phyloP scores from a whole-genome alignment of 2,329 filamentous ascomycete genomes.

The Venturiaceae sp. region DNA sequence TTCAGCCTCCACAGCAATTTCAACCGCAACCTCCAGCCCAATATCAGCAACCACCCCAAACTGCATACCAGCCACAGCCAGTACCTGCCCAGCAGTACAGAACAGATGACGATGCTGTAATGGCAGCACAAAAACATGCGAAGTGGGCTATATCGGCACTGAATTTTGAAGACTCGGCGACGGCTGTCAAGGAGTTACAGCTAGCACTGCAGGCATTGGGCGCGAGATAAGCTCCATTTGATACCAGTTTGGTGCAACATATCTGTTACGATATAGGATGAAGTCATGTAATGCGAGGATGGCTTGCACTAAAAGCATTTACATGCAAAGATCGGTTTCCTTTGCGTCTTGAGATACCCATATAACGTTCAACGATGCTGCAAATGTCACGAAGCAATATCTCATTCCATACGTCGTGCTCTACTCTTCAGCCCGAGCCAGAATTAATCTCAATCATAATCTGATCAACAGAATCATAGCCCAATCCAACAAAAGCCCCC shows the following conservation, averaged over 20 bases:
- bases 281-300: too few species aligned
- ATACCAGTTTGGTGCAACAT: too few species aligned
- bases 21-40: conserved; percentile 15
- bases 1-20: not conserved
- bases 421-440: not conserved
- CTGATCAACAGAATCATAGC: not conserved
- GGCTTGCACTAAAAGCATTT: too few species aligned
- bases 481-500: not conserved
- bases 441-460: conserved; percentile 5
- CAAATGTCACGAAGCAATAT: not conserved
- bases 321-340: not conserved
- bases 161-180: conserved; percentile 91
- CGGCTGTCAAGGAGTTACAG: conserved; percentile 75
- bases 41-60: conserved; percentile 16
- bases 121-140: conserved; percentile 85
- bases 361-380: not conserved
- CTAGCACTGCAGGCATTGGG: conserved; percentile 65
- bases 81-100: conserved; percentile 15
- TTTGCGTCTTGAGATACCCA: not conserved
- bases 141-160: conserved; percentile 94
- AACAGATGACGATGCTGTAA: conserved; percentile 60
- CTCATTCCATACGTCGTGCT: too few species aligned
- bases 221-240: conserved; percentile 38
- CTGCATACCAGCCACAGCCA: conserved; percentile 13
- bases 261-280: too few species aligned